Percentiles rank a stretch among this genome's conserved stretches.
phyloP scores from a whole-genome alignment of 2,329 filamentous ascomycete species.

The Pestalotiopsis sp. region DNA sequence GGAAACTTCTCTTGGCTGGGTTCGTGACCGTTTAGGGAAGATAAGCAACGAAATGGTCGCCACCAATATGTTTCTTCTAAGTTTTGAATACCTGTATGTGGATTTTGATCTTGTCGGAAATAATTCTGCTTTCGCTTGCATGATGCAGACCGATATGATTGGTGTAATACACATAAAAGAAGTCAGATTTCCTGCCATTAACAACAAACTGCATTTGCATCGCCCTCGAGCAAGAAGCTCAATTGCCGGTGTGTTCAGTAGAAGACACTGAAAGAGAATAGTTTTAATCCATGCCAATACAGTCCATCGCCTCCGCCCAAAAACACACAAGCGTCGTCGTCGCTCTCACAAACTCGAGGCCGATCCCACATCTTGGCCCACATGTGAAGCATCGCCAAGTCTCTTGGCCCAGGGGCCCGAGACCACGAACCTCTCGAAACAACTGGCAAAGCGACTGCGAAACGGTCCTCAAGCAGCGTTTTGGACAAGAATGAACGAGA shows the following conservation, averaged over 20 bases:
- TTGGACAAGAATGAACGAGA: slow-evolving; percentile 8
- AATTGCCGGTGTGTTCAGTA: no score
- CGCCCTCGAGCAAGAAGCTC: no score
- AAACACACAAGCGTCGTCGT: slow-evolving; percentile 3
- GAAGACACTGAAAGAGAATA: no score
- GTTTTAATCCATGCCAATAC: no score
- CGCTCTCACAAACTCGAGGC: slow-evolving; percentile 9
- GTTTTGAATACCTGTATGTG: no score
- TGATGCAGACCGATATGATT: no score
- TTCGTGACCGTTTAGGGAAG: background rate
- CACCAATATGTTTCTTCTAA: background rate
- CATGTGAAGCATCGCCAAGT: slow-evolving; percentile 6
- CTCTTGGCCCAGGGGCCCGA: slow-evolving; percentile 11
- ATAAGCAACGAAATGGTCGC: background rate
- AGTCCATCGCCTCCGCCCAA: background rate
- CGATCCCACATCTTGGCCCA: slow-evolving; percentile 29
- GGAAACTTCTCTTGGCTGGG: background rate
- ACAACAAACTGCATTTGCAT: no score
- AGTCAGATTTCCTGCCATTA: no score
- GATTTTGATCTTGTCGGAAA: no score
- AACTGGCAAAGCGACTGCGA: slow-evolving; percentile 9
- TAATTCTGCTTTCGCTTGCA: no score
- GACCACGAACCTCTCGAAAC: slow-evolving; percentile 14
- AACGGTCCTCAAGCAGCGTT: background rate
- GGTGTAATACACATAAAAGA: no score